Percentiles rank a stretch among this genome's conserved stretches.
phyloP scores from a whole-genome alignment of 257 asterid genomes.

The Eucommia ulmoides region DNA sequence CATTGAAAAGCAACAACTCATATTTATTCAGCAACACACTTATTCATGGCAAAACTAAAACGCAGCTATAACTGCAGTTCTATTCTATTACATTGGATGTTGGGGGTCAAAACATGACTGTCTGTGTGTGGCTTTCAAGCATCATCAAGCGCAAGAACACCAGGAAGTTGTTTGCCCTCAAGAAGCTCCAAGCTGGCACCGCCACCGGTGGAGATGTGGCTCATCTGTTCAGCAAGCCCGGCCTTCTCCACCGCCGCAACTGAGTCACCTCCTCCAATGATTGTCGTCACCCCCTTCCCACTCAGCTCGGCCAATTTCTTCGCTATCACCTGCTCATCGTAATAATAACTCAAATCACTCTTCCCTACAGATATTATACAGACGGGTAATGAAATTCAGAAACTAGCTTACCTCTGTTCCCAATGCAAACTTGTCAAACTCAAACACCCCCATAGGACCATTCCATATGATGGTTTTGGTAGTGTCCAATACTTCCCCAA shows the following conservation, averaged over 20 bases:
- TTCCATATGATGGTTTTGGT: constrained; percentile 83
- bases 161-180: background rate
- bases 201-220: background rate
- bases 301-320: background rate
- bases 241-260: background rate
- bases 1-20: too few relatives aligned
- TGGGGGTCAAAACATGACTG: too few relatives aligned
- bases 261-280: background rate
- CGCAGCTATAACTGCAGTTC: too few relatives aligned
- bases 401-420: constrained; percentile 58
- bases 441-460: constrained; percentile 95
- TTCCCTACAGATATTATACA: background rate
- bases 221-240: background rate
- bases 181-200: background rate
- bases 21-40: too few relatives aligned
- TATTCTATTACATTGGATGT: too few relatives aligned
- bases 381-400: background rate
- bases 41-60: too few relatives aligned
- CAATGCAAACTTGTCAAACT: constrained; percentile 70
- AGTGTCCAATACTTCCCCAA: constrained; percentile 59
- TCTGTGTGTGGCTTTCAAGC: too few relatives aligned
- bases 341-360: background rate
- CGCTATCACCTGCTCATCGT: background rate
- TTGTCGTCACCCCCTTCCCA: background rate
- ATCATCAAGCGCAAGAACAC: background rate